Conservation (phyloP, 176 grass and related monocot genomes). For the Aegilops sharonensis region DNA sequence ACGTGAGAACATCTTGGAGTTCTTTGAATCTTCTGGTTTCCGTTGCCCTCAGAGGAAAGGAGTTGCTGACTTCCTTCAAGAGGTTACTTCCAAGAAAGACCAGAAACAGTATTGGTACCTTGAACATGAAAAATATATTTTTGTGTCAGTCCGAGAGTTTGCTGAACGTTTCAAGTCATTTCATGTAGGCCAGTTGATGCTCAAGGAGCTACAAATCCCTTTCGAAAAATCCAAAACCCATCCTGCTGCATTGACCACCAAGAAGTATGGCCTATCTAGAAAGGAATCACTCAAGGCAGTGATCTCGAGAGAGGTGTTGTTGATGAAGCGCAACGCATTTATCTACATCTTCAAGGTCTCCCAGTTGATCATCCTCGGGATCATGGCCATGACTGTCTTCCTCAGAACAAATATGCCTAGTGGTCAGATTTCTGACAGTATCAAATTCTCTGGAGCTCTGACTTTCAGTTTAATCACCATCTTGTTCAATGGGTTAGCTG, state of each 20-base stretch:
- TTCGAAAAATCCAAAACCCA: slow-evolving; percentile 33
- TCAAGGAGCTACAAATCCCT: slow-evolving; percentile 36
- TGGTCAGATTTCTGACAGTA: slow-evolving; percentile 10
- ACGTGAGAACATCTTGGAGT: slow-evolving; percentile 49
- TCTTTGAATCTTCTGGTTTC: slow-evolving; percentile 53
- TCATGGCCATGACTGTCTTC: slow-evolving; percentile 53
- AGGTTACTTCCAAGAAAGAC: slow-evolving; percentile 65
- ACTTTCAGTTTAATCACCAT: slow-evolving; percentile 30
- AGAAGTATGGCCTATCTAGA: slow-evolving; percentile 30
- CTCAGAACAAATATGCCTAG: slow-evolving; percentile 48
- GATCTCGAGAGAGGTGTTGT: slow-evolving; percentile 34
- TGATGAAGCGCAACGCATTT: slow-evolving; percentile 60
- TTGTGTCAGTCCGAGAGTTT: slow-evolving; percentile 39
- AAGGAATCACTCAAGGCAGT: slow-evolving; percentile 46
- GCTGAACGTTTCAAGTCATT: slow-evolving; percentile 38
- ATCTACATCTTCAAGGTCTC: slow-evolving; percentile 50
- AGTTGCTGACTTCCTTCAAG: slow-evolving; percentile 63
- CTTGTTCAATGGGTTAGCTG: slow-evolving; percentile 54
- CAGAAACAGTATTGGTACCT: slow-evolving; percentile 55
- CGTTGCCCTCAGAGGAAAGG: slow-evolving; percentile 63
- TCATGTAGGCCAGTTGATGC: slow-evolving; percentile 39
- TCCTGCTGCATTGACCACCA: slow-evolving; percentile 37
- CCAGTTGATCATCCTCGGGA: slow-evolving; percentile 44
- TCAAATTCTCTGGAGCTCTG: slow-evolving; percentile 43
- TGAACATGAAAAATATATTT: slow-evolving; percentile 28